Conservation (phyloP, 2,329 filamentous ascomycete species). For the Ophiostoma sp. region DNA sequence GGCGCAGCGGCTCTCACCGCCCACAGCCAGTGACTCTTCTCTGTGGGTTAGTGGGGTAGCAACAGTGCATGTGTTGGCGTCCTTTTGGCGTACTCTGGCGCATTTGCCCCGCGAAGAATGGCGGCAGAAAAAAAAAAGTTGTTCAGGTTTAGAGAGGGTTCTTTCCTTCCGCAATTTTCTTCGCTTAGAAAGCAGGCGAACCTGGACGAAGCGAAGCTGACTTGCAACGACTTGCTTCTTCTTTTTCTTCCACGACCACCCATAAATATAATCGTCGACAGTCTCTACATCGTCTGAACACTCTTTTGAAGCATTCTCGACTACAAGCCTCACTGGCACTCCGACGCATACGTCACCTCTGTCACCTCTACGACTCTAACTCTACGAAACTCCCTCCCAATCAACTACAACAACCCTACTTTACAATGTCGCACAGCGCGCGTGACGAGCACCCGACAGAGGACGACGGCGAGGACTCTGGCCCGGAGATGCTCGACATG, state of each 20-base stretch:
- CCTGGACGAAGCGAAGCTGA: background rate
- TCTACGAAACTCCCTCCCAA: background rate
- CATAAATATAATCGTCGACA: background rate
- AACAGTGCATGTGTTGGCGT: background rate
- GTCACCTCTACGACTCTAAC: background rate
- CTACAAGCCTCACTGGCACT: background rate
- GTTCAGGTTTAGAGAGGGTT: no score
- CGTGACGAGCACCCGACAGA: slow-evolving; percentile 39
- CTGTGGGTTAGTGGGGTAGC: background rate
- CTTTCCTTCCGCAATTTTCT: background rate
- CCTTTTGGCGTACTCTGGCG: background rate
- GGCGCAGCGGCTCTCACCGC: slow-evolving; percentile 4
- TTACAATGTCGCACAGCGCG: slow-evolving; percentile 24
- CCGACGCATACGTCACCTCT: background rate
- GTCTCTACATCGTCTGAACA: background rate
- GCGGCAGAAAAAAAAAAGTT: slow-evolving; percentile 16
- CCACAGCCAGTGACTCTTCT: background rate
- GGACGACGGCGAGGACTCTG: slow-evolving; percentile 50
- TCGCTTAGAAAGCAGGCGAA: slow-evolving; percentile 16
- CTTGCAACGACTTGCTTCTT: background rate
- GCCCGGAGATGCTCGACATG: slow-evolving; percentile 71
- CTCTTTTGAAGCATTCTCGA: background rate
- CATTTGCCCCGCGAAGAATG: slow-evolving; percentile 5
- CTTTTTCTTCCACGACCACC: background rate
- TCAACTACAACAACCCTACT: background rate